These are phyloP conservation scores for Salicornia ramosissima DNA, from an alignment of 148 eudicot species.

Conservation along the genomic window DNA sequence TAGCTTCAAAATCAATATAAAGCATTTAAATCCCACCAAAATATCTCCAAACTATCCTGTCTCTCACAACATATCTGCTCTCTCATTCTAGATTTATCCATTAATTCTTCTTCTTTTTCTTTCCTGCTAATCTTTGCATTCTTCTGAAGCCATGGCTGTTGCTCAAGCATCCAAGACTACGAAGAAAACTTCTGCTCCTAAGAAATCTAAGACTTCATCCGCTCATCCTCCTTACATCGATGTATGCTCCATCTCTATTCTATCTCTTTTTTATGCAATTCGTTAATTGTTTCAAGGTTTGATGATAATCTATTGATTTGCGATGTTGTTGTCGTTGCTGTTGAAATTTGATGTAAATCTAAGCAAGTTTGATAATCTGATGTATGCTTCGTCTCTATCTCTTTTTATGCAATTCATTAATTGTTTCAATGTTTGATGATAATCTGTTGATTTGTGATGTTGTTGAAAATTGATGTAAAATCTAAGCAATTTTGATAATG, in stretches of 20 bases:
- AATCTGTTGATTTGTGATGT: background rate
- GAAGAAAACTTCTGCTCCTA: conserved; percentile 33
- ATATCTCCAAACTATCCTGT: background rate
- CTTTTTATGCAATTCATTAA: background rate
- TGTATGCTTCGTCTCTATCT: background rate
- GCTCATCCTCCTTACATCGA: conserved; percentile 45
- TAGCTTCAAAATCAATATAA: conserved; percentile 14
- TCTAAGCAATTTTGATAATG: background rate
- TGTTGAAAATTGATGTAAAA: background rate
- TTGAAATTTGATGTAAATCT: no score
- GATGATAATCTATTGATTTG: background rate
- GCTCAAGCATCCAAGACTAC: conserved; percentile 14
- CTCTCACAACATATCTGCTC: background rate
- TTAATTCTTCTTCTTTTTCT: background rate
- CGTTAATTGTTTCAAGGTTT: no score
- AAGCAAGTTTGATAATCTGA: no score
- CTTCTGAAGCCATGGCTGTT: conserved; percentile 23
- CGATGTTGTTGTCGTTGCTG: no score
- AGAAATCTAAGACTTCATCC: conserved; percentile 24
- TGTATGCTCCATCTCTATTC: background rate
- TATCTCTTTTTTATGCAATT: background rate
- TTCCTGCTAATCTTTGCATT: no score
- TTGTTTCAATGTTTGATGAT: background rate
- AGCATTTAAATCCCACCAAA: background rate
- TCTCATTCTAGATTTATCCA: background rate